Conservation (phyloP, 371 early-diverging fungal genomes). For the Circinella minor region DNA sequence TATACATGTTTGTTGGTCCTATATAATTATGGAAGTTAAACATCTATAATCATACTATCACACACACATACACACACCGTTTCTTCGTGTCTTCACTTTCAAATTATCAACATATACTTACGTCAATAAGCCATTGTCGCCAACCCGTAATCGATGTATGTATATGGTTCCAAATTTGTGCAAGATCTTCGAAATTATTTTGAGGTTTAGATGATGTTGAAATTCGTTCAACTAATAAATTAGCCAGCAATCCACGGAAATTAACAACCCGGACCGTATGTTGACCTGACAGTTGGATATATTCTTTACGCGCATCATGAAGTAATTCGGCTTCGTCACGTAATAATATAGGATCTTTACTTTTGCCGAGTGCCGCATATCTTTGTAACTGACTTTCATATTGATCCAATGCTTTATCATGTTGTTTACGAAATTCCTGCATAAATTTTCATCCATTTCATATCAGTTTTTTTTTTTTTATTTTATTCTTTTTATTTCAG, state of each 20-base stretch:
- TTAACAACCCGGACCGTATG: constrained; percentile 41
- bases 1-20: constrained; percentile 48
- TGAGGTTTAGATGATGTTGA: constrained; percentile 26
- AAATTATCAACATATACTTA: constrained; percentile 11
- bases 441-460: neutral
- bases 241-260: constrained; percentile 40
- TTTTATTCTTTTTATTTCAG: neutral
- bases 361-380: constrained; percentile 56
- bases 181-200: constrained; percentile 31
- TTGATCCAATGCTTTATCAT: constrained; percentile 59
- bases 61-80: no score
- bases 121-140: constrained; percentile 47
- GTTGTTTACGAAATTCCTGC: constrained; percentile 56
- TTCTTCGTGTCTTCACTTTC: no score
- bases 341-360: constrained; percentile 64
- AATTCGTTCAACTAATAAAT: constrained; percentile 36
- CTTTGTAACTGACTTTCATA: constrained; percentile 68
- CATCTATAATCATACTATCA: no score
- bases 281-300: constrained; percentile 54
- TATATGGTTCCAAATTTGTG: constrained; percentile 39
- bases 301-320: constrained; percentile 68
- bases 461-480: neutral
- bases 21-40: constrained; percentile 1
- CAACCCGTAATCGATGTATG: constrained; percentile 31
- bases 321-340: constrained; percentile 68